A percentile compares a stretch with the other conserved stretches of the same genome.
Conservation (phyloP, 2,329 filamentous ascomycete species). For the Massarina eburnea region DNA sequence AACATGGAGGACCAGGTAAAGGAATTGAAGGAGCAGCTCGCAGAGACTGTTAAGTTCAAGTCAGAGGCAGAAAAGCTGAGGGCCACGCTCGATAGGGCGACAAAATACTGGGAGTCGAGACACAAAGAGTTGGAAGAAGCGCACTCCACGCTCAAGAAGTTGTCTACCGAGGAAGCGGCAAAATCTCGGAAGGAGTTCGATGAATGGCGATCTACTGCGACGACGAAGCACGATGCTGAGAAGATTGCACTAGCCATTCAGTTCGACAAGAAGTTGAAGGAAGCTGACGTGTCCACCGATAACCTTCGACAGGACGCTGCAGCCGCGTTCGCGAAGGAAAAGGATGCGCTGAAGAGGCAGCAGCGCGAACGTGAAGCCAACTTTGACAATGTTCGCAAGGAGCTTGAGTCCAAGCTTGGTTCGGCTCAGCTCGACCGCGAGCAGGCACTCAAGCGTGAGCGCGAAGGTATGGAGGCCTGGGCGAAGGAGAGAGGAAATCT, state of each 20-base stretch:
- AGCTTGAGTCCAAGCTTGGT: constrained; percentile 46
- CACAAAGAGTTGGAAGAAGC: constrained; percentile 48
- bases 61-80: constrained; percentile 37
- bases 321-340: constrained; percentile 36
- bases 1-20: constrained; percentile 56
- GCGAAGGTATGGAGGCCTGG: constrained; percentile 52
- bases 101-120: constrained; percentile 44
- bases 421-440: constrained; percentile 47
- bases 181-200: constrained; percentile 43
- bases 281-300: constrained; percentile 52
- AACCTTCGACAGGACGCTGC: constrained; percentile 50
- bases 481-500: constrained; percentile 45
- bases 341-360: constrained; percentile 38
- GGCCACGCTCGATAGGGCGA: constrained; percentile 33
- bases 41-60: constrained; percentile 48
- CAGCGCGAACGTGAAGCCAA: constrained; percentile 46
- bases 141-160: constrained; percentile 42
- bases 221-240: constrained; percentile 40
- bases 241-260: constrained; percentile 44
- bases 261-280: constrained; percentile 47
- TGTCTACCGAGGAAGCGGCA: constrained; percentile 39
- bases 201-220: constrained; percentile 45
- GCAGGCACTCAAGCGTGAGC: constrained; percentile 49
- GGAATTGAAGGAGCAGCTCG: constrained; percentile 52
- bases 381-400: constrained; percentile 44